A percentile compares a stretch with the other conserved stretches of the same genome.
Evolutionary conservation across 2,329 filamentous ascomycete species (phyloP).

Genomic region (Aureobasidium mangrovei): DNA sequence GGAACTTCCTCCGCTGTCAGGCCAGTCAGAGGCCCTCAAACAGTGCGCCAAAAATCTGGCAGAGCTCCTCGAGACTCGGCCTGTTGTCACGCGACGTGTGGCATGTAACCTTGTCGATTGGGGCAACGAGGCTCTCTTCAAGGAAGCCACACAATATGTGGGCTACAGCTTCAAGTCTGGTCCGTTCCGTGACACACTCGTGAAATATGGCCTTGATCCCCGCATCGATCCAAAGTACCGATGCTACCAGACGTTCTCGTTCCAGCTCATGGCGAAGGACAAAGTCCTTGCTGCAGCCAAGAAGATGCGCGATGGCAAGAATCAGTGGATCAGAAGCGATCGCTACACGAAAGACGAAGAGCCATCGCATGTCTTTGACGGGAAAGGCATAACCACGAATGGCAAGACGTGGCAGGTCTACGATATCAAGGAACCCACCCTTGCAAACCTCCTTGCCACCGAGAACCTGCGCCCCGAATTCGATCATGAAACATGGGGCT

Average conservation of each 20-base stretch:
- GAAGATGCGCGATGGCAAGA: conserved; percentile 12
- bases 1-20: conserved; percentile 43
- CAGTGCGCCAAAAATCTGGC: conserved; percentile 56
- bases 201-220: conserved; percentile 80
- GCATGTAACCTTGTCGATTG: conserved; percentile 62
- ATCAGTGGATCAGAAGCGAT: conserved; percentile 14
- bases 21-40: conserved; percentile 38
- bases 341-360: conserved; percentile 13
- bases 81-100: conserved; percentile 78
- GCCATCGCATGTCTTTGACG: conserved; percentile 71
- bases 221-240: conserved; percentile 67
- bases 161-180: conserved; percentile 90
- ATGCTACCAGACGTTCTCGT: conserved; percentile 81
- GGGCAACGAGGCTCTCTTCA: conserved; percentile 49
- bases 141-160: conserved; percentile 70
- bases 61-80: conserved; percentile 60
- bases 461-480: conserved; percentile 41
- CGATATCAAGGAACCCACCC: conserved; percentile 75
- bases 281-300: conserved; percentile 4
- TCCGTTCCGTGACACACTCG: conserved; percentile 81
- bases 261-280: conserved; percentile 51
- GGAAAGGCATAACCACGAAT: conserved; percentile 62
- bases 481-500: conserved; percentile 55
- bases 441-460: conserved; percentile 57
- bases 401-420: conserved; percentile 92